Conservation (phyloP, 2,329 filamentous ascomycete species). For the Graphiopsis chlorocephala region DNA sequence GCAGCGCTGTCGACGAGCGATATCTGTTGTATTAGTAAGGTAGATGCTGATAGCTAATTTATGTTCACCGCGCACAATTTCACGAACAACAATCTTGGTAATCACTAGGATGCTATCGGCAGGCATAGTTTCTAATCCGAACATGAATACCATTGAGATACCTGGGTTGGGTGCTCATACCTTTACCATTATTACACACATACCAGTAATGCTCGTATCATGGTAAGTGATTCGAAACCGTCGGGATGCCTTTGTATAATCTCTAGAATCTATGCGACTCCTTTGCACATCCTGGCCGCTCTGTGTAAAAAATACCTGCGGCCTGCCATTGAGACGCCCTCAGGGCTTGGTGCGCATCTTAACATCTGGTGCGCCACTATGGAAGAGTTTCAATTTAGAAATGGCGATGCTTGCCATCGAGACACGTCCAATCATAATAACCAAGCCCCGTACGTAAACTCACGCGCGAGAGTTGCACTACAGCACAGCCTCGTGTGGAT, state of each 20-base stretch:
- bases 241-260: background rate
- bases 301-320: background rate
- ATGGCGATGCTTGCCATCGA: background rate
- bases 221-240: too few species aligned
- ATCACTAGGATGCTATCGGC: background rate
- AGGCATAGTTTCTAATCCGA: background rate
- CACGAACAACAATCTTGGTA: background rate
- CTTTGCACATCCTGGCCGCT: too few species aligned
- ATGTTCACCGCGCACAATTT: background rate
- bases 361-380: background rate
- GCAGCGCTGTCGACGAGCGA: background rate
- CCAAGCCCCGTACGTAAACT: background rate
- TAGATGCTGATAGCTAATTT: background rate
- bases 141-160: background rate
- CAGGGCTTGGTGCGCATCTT: background rate
- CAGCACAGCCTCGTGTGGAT: background rate
- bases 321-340: background rate
- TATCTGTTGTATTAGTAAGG: background rate
- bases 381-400: background rate
- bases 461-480: too few species aligned
- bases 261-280: too few species aligned
- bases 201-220: too few species aligned
- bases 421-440: background rate
- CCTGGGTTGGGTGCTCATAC: background rate
- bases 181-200: background rate